Evolutionary conservation across 176 grass and related monocot genomes (phyloP).

Genomic region (Cenchrus fungigraminus): DNA sequence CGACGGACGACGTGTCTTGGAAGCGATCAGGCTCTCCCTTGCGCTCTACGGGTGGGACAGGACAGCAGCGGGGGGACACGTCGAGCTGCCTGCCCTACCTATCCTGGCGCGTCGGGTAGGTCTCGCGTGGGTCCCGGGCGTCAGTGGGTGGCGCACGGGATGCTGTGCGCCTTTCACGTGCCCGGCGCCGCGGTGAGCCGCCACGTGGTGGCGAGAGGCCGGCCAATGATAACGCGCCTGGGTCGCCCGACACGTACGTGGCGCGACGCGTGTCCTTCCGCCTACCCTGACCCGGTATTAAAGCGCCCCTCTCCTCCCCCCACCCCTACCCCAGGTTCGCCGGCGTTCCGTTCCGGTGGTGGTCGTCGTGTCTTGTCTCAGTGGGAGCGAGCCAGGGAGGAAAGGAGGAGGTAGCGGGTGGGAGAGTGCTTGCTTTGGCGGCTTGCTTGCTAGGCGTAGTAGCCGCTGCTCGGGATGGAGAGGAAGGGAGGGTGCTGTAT

Average conservation of each 20-base stretch:
- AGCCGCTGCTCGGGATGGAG: conserved; percentile 45
- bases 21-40: not conserved
- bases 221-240: conserved; percentile 37
- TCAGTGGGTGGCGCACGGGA: not conserved
- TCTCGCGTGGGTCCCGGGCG: accelerated
- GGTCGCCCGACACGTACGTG: conserved; percentile 35
- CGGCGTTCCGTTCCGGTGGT: not conserved
- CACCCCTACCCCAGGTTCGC: not conserved
- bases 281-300: not conserved
- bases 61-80: not conserved
- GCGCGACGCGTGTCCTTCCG: conserved; percentile 37
- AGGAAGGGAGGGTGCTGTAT: conserved; percentile 70
- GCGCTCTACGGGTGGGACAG: conserved; percentile 15
- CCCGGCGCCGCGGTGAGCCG: not conserved
- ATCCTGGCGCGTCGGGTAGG: not conserved
- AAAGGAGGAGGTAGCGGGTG: too few relatives aligned
- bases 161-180: conserved; percentile 50
- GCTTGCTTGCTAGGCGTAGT: not conserved
- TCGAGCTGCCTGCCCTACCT: not conserved
- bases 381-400: not conserved
- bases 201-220: conserved; percentile 53
- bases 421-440: too few relatives aligned
- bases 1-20: not conserved
- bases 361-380: not conserved
- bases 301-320: not conserved